phyloP scores from a whole-genome alignment of 257 asterid species.

The Mitragyna speciosa region DNA sequence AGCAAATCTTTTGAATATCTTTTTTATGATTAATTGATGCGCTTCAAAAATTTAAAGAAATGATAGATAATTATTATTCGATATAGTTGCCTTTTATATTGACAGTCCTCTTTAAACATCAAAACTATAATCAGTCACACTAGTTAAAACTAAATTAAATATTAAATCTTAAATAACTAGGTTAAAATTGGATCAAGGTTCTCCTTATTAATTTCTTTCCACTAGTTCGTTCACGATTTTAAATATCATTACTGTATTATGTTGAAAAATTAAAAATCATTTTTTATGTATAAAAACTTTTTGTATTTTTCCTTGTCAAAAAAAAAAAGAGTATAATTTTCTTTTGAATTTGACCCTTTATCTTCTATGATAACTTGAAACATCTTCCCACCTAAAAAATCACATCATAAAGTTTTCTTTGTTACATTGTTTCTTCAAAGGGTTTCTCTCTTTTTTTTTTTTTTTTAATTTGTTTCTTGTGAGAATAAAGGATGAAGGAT shows the following conservation, averaged over 20 bases:
- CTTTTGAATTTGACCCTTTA: not conserved
- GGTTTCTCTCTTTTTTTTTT: too few species aligned
- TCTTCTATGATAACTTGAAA: not conserved
- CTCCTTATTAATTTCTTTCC: not conserved
- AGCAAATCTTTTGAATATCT: not conserved
- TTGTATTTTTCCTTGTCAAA: not conserved
- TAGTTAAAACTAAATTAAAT: not conserved
- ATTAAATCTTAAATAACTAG: not conserved
- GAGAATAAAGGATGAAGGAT: not conserved
- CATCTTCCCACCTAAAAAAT: not conserved
- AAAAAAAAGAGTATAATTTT: not conserved
- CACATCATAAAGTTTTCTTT: not conserved
- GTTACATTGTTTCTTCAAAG: not conserved
- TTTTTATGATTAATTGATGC: not conserved
- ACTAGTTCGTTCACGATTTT: not conserved
- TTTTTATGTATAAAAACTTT: not conserved
- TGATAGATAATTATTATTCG: not conserved
- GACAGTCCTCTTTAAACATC: conserved; percentile 5
- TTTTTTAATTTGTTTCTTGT: not conserved
- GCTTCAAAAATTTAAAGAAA: not conserved
- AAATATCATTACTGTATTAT: not conserved
- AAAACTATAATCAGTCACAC: not conserved
- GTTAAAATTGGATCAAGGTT: not conserved
- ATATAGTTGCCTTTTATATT: not conserved
- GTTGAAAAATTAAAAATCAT: not conserved